Evolutionary conservation across 441 rosid species (phyloP), one percentile per base, ranked within the genome.

Genomic region (Pelargonium cotyledonis): DNA sequence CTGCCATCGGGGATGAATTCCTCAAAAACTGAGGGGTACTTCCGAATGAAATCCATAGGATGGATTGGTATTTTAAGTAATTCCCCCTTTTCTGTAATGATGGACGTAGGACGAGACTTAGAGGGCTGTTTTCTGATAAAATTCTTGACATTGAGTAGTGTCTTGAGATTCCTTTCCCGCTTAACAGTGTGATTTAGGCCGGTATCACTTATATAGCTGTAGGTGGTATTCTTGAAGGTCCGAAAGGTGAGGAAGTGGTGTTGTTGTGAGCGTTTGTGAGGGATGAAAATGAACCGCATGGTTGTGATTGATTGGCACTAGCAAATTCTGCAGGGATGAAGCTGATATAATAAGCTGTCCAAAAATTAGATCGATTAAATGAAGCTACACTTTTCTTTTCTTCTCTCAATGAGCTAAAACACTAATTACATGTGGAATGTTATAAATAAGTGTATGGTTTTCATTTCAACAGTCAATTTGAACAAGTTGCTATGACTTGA

Each of bases 181-280:
- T 85, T 92, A 12, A 89, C 96, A 0, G 84, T 91, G 80, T 91
- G 97, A 81, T 91, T 95, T 16, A 91, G 88, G 16, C 97, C 98
- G 31, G 96, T 83, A 89, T 94, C 97, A 63, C 92, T 86, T 2
- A 84, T 81, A 78, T 78, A 83, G 2, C 83, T 73, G 41, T 80
- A 72, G 76, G 79, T 66, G 43, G 73, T 57, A 21, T 84, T 76
- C 68, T 63, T 67, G 65, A 80, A 71, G 65, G 77, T 38, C 15
- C 83, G 80, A 62, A 64, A 47, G 14, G 53, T 47, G 11, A 47
- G 72, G 60, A 68, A 72, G 44, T 62, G 40, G 5, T 67, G 73
- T 65, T 70, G 77, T 47, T 47, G 53, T 47, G 15, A 47, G 53
- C 12, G n/a, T 14, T 47, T 47, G 53, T 47, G 53, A 47, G 53